These are phyloP conservation scores for Exserohilum turcica DNA, from an alignment of 2,329 filamentous ascomycete genomes.

Conservation along the genomic window DNA sequence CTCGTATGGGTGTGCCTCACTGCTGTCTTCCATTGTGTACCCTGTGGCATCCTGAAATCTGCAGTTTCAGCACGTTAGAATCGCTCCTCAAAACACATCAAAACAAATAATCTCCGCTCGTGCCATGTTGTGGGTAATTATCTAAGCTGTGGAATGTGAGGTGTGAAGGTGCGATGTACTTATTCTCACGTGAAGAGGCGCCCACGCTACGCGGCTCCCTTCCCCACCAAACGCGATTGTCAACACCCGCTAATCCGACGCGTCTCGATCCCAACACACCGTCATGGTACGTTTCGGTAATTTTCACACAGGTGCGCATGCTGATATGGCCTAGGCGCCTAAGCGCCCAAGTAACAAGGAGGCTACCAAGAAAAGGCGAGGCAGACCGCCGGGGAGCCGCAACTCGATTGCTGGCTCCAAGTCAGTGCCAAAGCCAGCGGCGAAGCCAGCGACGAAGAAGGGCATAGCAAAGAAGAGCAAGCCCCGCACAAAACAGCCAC, in stretches of 20 bases:
- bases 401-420: slow-evolving; percentile 22
- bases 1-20: too few relatives aligned
- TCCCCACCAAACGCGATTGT: slow-evolving; percentile 13
- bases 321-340: slow-evolving; percentile 33
- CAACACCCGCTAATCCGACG: slow-evolving; percentile 15
- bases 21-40: too few relatives aligned
- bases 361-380: slow-evolving; percentile 27
- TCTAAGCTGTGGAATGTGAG: background rate
- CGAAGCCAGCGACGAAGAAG: slow-evolving; percentile 20
- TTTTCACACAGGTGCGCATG: background rate
- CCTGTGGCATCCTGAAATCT: too few relatives aligned
- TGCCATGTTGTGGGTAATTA: too few relatives aligned
- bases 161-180: background rate
- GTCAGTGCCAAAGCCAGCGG: slow-evolving; percentile 13
- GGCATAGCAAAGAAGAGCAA: slow-evolving; percentile 12
- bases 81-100: too few relatives aligned
- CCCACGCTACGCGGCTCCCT: slow-evolving; percentile 5
- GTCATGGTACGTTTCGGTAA: slow-evolving; percentile 36
- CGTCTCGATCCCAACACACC: slow-evolving; percentile 27
- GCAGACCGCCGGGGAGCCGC: slow-evolving; percentile 32
- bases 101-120: too few relatives aligned
- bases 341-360: slow-evolving; percentile 21
- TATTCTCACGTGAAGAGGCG: slow-evolving; percentile 13
- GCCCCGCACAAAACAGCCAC: slow-evolving; percentile 19
- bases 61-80: too few relatives aligned